These are phyloP conservation scores for Annona cherimola DNA, from an alignment of 164 flowering plant genomes.

Conservation along the genomic window DNA sequence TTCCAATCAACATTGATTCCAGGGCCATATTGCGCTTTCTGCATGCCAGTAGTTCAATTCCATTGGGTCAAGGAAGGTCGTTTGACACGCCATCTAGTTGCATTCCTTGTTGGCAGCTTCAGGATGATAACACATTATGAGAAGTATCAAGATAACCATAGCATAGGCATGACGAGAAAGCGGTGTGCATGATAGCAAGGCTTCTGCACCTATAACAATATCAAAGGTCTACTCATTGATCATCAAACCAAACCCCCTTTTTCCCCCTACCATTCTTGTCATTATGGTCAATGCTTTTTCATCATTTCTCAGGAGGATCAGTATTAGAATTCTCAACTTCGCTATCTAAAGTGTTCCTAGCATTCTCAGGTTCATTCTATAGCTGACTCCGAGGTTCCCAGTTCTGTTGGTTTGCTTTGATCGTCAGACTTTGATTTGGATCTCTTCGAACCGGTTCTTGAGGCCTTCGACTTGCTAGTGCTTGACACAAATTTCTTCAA, in stretches of 20 bases:
- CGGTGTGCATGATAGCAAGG: neutral
- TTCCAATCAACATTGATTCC: no score
- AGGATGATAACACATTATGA: neutral
- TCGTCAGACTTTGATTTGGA: constrained; percentile 28
- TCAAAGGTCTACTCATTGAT: constrained; percentile 4
- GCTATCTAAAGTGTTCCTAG: constrained; percentile 83
- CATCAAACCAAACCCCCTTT: constrained; percentile 62
- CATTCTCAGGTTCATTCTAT: constrained; percentile 46
- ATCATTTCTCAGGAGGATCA: constrained; percentile 67
- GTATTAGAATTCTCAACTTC: constrained; percentile 77
- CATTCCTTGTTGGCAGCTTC: no score
- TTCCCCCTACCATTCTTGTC: constrained; percentile 50
- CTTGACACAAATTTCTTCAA: constrained; percentile 68
- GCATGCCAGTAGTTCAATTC: no score
- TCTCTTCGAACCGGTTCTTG: constrained; percentile 34
- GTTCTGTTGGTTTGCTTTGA: constrained; percentile 40
- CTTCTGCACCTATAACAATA: neutral
- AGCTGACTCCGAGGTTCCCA: constrained; percentile 39
- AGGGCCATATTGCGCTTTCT: no score
- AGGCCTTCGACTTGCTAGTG: constrained; percentile 52
- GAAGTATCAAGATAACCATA: neutral
- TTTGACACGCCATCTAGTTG: no score
- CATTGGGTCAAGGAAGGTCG: no score
- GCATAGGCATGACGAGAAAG: neutral
- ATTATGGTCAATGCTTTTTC: constrained; percentile 77